These are phyloP conservation scores for Quercus cerris DNA, from an alignment of 306 rosid genomes.

Conservation along the genomic window DNA sequence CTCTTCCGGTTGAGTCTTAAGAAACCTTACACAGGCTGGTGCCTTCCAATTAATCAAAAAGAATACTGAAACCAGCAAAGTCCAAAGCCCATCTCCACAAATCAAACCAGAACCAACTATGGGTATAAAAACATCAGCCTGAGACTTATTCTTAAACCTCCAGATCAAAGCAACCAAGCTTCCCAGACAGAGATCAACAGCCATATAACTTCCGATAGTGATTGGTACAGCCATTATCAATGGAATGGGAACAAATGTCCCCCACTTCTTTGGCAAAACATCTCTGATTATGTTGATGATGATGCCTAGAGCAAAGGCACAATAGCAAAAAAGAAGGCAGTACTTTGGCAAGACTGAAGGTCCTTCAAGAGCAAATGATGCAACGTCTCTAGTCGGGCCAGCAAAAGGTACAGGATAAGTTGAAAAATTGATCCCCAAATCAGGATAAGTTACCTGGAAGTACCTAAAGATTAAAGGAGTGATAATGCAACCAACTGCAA, in stretches of 20 bases:
- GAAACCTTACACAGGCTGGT: background rate
- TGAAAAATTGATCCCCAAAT: background rate
- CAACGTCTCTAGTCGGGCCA: background rate
- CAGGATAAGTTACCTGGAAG: background rate
- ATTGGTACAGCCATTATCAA: background rate
- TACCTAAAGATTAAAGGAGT: background rate
- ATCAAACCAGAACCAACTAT: background rate
- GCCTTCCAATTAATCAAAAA: background rate
- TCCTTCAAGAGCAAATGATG: background rate
- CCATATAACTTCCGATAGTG: background rate
- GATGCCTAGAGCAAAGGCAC: background rate
- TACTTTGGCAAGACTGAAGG: background rate
- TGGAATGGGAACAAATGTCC: background rate
- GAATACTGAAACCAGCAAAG: background rate
- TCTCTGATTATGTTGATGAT: background rate
- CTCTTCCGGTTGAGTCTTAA: background rate
- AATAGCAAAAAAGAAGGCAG: background rate
- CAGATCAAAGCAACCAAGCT: background rate
- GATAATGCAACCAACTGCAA: background rate
- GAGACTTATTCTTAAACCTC: background rate
- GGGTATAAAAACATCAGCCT: background rate
- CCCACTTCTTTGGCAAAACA: background rate
- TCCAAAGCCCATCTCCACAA: background rate
- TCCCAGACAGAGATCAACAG: background rate
- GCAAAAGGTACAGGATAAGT: background rate